These are phyloP conservation scores for Plasmodium coatneyi DNA, from an alignment of 169 alveolate species.

Conservation along the genomic window DNA sequence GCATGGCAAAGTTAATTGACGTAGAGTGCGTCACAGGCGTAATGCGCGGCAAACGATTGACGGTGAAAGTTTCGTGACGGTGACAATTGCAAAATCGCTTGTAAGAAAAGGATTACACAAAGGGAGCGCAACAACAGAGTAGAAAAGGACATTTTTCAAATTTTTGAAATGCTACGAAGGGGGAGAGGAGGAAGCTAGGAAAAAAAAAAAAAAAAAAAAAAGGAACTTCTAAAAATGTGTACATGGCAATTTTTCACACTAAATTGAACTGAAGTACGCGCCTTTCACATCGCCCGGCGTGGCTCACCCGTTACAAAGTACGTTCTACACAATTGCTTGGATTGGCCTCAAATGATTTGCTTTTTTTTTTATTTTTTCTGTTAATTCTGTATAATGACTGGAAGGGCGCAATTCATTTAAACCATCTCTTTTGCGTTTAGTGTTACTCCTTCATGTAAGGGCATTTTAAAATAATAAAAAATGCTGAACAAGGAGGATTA, in stretches of 20 bases:
- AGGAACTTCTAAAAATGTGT: neutral
- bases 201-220: neutral
- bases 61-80: neutral
- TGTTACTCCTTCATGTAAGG: neutral
- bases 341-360: neutral
- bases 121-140: neutral
- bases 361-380: neutral
- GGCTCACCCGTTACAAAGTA: neutral
- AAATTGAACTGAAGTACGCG: neutral
- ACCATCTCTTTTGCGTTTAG: neutral
- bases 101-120: neutral
- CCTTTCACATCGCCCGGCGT: neutral
- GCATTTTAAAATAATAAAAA: neutral
- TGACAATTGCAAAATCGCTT: neutral
- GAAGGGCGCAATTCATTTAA: neutral
- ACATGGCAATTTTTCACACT: neutral
- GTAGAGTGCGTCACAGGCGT: slow-evolving; percentile 3
- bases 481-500: slow-evolving; percentile 45
- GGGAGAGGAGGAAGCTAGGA: neutral
- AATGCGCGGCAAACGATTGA: neutral
- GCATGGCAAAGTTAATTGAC: neutral
- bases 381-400: slow-evolving; percentile 1
- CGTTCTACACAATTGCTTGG: neutral
- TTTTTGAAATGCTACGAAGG: neutral
- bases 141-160: neutral